phyloP scores from a whole-genome alignment of 2,329 filamentous ascomycete genomes.

The Sporothrix inflata region DNA sequence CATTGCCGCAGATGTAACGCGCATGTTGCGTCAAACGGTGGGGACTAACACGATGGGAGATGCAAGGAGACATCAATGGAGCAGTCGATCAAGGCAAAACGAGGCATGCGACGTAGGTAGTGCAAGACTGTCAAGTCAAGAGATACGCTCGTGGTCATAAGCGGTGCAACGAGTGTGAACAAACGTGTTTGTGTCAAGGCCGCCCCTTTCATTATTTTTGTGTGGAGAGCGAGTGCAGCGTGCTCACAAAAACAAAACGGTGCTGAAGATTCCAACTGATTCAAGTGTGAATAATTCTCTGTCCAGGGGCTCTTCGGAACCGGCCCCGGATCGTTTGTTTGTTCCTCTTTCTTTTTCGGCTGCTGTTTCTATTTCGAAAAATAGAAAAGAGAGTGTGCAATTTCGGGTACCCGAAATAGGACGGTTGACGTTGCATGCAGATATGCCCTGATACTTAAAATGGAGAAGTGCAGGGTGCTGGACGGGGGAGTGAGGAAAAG shows the following conservation, averaged over 20 bases:
- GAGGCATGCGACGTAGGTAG: not conserved
- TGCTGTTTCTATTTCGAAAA: not conserved
- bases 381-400: not conserved
- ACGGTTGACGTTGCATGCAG: conserved; percentile 15
- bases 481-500: conserved; percentile 13
- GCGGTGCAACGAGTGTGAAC: not conserved
- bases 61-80: conserved; percentile 2
- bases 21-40: not conserved
- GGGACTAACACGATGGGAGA: not conserved
- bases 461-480: conserved; percentile 12
- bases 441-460: conserved; percentile 11
- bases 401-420: conserved; percentile 25
- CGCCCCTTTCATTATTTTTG: not conserved
- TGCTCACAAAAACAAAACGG: not conserved
- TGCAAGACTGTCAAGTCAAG: not conserved
- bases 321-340: not conserved
- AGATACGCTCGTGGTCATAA: not conserved
- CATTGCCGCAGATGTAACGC: conserved; percentile 5
- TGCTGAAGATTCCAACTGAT: not conserved
- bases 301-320: not conserved
- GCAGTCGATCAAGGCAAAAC: not conserved
- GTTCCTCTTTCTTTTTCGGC: not conserved
- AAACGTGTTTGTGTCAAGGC: not conserved
- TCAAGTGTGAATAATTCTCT: not conserved
- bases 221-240: not conserved